phyloP scores from a whole-genome alignment of 345 rosid genomes.

The Gossypium herbaceum region DNA sequence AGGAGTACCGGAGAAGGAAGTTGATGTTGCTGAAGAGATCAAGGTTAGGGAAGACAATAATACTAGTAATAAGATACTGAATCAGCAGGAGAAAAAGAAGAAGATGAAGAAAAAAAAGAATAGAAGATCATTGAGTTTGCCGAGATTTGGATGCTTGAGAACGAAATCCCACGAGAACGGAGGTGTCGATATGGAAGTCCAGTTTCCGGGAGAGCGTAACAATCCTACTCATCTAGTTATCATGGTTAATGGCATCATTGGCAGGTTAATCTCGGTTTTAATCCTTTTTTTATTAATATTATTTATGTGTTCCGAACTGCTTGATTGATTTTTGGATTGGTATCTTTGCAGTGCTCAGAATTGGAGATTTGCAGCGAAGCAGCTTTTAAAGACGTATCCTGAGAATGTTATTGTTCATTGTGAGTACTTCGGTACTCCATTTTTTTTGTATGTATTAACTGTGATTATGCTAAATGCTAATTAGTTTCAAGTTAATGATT shows the following conservation, averaged over 20 bases:
- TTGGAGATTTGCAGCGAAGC: slow-evolving; percentile 82
- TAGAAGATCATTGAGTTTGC: slow-evolving; percentile 23
- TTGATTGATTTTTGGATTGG: neutral
- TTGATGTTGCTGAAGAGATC: slow-evolving; percentile 8
- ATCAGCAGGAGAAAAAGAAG: neutral
- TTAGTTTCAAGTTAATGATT: neutral
- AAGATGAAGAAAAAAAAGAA: slow-evolving; percentile 11
- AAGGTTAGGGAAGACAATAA: neutral
- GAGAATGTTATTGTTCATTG: slow-evolving; percentile 62
- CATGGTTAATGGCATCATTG: slow-evolving; percentile 84
- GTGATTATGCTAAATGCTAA: neutral
- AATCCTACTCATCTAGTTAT: slow-evolving; percentile 65
- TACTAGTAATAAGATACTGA: neutral
- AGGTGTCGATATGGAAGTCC: slow-evolving; percentile 48
- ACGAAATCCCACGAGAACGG: slow-evolving; percentile 38
- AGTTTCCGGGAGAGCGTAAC: slow-evolving; percentile 34
- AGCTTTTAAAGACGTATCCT: slow-evolving; percentile 55
- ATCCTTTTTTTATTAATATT: neutral
- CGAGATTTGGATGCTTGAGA: slow-evolving; percentile 53
- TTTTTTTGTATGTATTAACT: neutral
- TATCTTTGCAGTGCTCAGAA: slow-evolving; percentile 45
- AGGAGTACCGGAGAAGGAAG: neutral
- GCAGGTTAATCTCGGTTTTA: slow-evolving; percentile 44
- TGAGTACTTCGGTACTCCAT: slow-evolving; percentile 30
- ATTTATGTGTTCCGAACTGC: neutral